These are phyloP conservation scores for Sporothrix sp. DNA, from an alignment of 2,329 filamentous ascomycete species.

Conservation along the genomic window DNA sequence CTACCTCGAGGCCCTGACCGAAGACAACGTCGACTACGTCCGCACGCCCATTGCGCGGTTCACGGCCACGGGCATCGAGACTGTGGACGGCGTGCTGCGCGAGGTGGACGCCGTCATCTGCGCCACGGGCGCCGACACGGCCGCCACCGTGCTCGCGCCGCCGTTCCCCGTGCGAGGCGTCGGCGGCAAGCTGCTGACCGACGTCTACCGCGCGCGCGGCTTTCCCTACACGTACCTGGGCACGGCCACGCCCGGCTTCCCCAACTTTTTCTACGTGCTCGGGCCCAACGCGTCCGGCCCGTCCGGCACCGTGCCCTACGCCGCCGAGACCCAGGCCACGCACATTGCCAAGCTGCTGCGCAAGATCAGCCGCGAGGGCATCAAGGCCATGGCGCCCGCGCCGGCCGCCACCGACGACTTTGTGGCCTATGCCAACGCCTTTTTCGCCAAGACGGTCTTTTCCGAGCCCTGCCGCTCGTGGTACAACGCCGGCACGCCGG, in stretches of 20 bases:
- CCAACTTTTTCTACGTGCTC: conserved; percentile 22
- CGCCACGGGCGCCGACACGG: conserved; percentile 55
- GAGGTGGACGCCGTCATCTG: conserved; percentile 58
- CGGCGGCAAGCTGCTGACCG: conserved; percentile 41
- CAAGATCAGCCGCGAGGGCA: conserved; percentile 38
- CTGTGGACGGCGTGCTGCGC: conserved; percentile 44
- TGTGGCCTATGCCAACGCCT: conserved; percentile 23
- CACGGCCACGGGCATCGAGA: conserved; percentile 50
- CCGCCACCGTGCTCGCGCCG: conserved; percentile 35
- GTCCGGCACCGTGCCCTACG: conserved; percentile 16
- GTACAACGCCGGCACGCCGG: conserved; percentile 25
- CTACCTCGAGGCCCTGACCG: conserved; percentile 54
- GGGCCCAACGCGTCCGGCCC: conserved; percentile 16
- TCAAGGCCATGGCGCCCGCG: conserved; percentile 24
- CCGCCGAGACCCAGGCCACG: conserved; percentile 17
- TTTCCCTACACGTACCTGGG: conserved; percentile 46
- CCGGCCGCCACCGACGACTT: conserved; percentile 19
- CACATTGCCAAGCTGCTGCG: conserved; percentile 42
- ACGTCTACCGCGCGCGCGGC: conserved; percentile 47
- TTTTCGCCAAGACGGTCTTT: conserved; percentile 25
- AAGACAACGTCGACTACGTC: conserved; percentile 54
- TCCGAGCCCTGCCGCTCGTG: conserved; percentile 23
- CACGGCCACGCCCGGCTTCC: conserved; percentile 26
- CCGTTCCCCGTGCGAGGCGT: conserved; percentile 48
- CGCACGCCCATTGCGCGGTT: conserved; percentile 47